Evolutionary conservation across 2,329 filamentous ascomycete genomes (phyloP).

Genomic region (Sarocladium oryzae): DNA sequence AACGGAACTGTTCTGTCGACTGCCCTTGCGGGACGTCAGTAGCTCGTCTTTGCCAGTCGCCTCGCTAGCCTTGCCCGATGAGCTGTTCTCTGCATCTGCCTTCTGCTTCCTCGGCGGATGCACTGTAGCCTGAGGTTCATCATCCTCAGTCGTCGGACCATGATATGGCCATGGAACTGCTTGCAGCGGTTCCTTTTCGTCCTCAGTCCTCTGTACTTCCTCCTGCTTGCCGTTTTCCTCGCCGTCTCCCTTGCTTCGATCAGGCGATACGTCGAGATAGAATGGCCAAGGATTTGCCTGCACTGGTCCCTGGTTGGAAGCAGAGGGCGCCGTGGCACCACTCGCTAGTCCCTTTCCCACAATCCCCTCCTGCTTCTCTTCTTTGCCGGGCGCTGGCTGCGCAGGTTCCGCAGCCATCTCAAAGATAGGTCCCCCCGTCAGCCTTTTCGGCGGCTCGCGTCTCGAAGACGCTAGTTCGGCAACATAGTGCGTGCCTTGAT

Average conservation of each 20-base stretch:
- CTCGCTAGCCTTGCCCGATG: neutral
- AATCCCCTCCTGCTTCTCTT: slow-evolving; percentile 9
- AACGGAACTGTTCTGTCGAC: neutral
- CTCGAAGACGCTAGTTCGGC: neutral
- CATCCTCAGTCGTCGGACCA: neutral
- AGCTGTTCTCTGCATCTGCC: neutral
- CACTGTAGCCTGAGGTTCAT: neutral
- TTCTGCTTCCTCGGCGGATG: neutral
- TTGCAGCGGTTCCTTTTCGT: neutral
- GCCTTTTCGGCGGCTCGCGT: slow-evolving; percentile 1
- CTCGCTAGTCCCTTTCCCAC: neutral
- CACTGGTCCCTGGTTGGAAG: slow-evolving; percentile 9
- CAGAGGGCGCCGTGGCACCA: neutral
- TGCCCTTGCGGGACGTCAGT: neutral
- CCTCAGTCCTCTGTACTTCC: neutral
- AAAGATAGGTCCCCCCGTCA: slow-evolving; percentile 20
- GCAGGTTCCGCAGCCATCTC: slow-evolving; percentile 26
- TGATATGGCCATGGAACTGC: slow-evolving; percentile 6
- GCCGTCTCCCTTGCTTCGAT: slow-evolving; percentile 18
- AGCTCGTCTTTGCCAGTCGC: neutral
- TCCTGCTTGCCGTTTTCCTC: neutral
- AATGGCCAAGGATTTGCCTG: slow-evolving; percentile 28
- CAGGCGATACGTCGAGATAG: slow-evolving; percentile 1
- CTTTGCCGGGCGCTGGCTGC: slow-evolving; percentile 2
- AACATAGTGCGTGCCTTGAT: neutral